A percentile compares a stretch with the other conserved stretches of the same genome.
These are phyloP conservation scores for Syzygium malaccense DNA, from an alignment of 441 rosid genomes.

Conservation along the genomic window DNA sequence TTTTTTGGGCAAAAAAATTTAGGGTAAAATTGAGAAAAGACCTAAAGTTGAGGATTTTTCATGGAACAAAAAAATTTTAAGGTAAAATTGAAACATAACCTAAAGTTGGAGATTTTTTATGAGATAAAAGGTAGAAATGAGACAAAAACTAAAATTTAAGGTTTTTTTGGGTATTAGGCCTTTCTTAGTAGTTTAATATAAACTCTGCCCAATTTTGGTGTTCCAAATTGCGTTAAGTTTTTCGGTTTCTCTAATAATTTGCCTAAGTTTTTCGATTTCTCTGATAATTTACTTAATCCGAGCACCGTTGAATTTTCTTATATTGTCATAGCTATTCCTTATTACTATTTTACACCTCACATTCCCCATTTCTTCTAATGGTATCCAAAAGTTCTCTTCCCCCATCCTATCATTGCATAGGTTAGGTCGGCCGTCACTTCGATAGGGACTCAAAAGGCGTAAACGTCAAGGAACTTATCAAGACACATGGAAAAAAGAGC, in stretches of 20 bases:
- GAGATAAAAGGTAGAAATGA: too few species aligned
- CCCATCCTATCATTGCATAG: background rate
- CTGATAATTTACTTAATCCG: background rate
- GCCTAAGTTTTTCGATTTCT: conserved; percentile 2
- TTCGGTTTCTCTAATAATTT: too few species aligned
- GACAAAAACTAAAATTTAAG: too few species aligned
- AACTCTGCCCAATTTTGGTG: background rate
- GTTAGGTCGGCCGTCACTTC: background rate
- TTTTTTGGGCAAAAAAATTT: too few species aligned
- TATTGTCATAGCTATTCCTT: background rate
- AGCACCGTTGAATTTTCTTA: background rate
- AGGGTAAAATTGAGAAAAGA: too few species aligned
- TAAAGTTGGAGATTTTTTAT: too few species aligned
- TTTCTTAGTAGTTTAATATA: background rate
- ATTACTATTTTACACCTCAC: background rate
- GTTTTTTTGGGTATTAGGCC: too few species aligned
- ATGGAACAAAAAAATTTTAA: too few species aligned
- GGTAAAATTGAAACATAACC: too few species aligned
- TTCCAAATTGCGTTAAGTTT: background rate
- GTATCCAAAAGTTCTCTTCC: background rate
- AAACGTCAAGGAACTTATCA: background rate
- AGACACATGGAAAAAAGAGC: conserved; percentile 1
- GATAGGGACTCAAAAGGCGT: background rate
- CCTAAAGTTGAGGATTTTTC: too few species aligned
- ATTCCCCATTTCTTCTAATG: background rate